Conservation (phyloP, 1,139 yeast genomes). For the Pichia sp. region DNA sequence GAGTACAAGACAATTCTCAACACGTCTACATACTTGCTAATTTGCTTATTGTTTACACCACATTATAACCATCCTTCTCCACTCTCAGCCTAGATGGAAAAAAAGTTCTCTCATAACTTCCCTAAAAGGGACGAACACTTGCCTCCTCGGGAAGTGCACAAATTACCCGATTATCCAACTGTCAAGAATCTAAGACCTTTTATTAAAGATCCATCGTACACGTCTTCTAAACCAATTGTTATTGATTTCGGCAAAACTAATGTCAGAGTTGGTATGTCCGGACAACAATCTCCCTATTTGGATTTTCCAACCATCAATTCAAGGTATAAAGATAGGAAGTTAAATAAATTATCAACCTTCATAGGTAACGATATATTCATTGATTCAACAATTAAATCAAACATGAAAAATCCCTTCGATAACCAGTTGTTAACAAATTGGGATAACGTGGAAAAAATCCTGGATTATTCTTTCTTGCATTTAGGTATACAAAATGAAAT, state of each 20-base stretch:
- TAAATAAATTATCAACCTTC: conserved; percentile 56
- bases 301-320: conserved; percentile 66
- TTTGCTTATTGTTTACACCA: no score
- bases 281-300: conserved; percentile 51
- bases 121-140: conserved; percentile 20
- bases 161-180: conserved; percentile 32
- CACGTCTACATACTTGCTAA: no score
- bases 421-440: conserved; percentile 84
- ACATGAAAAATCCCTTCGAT: conserved; percentile 76
- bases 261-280: conserved; percentile 64
- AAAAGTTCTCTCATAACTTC: conserved; percentile 12
- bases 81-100: neutral
- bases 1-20: no score
- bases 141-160: conserved; percentile 47
- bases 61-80: neutral
- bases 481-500: conserved; percentile 60
- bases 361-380: conserved; percentile 78
- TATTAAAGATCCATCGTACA: conserved; percentile 31
- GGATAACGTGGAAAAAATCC: conserved; percentile 78
- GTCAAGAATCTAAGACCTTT: neutral
- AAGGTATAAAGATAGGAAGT: conserved; percentile 70
- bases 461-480: conserved; percentile 81
- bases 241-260: conserved; percentile 70
- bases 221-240: conserved; percentile 63
- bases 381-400: conserved; percentile 62